Conservation (phyloP, 768 basidiomycete species). For the Phylloporus arenicola region DNA sequence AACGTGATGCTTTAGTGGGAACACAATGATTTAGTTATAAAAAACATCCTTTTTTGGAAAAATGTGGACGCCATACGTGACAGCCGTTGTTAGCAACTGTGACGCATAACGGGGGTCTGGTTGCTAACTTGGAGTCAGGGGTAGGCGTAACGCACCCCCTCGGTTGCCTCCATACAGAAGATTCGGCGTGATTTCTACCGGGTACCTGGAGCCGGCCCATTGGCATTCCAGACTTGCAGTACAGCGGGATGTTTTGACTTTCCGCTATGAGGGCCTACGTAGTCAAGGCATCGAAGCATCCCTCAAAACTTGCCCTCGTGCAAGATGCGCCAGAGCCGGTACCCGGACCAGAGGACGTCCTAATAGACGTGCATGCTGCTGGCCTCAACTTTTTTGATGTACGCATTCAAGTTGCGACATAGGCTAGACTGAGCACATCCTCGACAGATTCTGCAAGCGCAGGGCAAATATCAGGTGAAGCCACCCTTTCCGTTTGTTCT, state of each 20-base stretch:
- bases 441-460: conserved; percentile 70
- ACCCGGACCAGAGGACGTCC: conserved; percentile 46
- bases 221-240: not conserved
- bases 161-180: too few relatives aligned
- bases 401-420: conserved; percentile 10
- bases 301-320: conserved; percentile 53
- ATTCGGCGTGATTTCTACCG: not conserved
- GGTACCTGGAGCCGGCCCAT: conserved; percentile 5
- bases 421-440: not conserved
- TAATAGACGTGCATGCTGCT: conserved; percentile 72
- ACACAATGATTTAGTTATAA: too few relatives aligned
- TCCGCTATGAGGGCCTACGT: conserved; percentile 71
- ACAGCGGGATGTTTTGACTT: not conserved
- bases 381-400: conserved; percentile 79
- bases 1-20: too few relatives aligned
- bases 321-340: conserved; percentile 54
- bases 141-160: too few relatives aligned
- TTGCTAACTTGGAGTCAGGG: too few relatives aligned
- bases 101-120: too few relatives aligned
- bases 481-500: conserved; percentile 82
- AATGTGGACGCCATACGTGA: too few relatives aligned
- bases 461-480: conserved; percentile 85
- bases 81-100: too few relatives aligned
- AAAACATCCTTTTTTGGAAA: too few relatives aligned
- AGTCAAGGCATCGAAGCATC: conserved; percentile 63